Evolutionary conservation across 2,329 filamentous ascomycete genomes (phyloP).

Genomic region (Cephalotrichum gorgonifer): DNA sequence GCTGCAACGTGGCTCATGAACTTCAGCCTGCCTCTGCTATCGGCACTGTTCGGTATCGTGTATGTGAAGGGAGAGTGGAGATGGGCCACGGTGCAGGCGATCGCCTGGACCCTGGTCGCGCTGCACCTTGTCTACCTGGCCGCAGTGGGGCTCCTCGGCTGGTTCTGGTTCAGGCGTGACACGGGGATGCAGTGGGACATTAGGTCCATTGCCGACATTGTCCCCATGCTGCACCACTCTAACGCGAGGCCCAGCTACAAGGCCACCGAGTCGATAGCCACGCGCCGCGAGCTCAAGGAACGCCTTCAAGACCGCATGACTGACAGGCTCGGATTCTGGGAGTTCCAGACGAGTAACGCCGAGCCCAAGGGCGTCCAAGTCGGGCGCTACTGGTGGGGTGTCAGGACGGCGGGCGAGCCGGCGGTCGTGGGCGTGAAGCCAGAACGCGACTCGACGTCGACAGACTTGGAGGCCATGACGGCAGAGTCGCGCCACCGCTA

Average conservation of each 20-base stretch:
- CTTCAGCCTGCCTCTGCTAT: slow-evolving; percentile 73
- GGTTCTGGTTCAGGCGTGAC: slow-evolving; percentile 53
- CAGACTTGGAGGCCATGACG: neutral
- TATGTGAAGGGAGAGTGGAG: slow-evolving; percentile 52
- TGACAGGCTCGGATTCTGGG: slow-evolving; percentile 82
- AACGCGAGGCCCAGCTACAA: slow-evolving; percentile 68
- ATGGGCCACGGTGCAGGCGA: slow-evolving; percentile 69
- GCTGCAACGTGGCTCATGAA: slow-evolving; percentile 66
- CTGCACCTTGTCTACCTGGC: slow-evolving; percentile 60
- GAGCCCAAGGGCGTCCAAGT: slow-evolving; percentile 43
- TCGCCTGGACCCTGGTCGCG: slow-evolving; percentile 68
- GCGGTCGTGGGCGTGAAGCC: neutral
- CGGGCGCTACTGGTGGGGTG: slow-evolving; percentile 66
- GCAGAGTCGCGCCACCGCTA: slow-evolving; percentile 40
- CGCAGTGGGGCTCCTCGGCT: slow-evolving; percentile 40
- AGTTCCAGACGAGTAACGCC: slow-evolving; percentile 13
- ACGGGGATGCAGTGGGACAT: slow-evolving; percentile 84
- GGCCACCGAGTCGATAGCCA: slow-evolving; percentile 51
- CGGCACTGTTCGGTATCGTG: slow-evolving; percentile 61
- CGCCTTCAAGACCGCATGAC: slow-evolving; percentile 45
- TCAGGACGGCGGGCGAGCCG: slow-evolving; percentile 38
- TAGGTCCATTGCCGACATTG: slow-evolving; percentile 68
- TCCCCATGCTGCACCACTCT: slow-evolving; percentile 67
- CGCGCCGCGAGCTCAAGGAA: slow-evolving; percentile 38
- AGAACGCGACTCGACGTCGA: neutral